Evolutionary conservation across 805 yeast genomes (phyloP).

Genomic region (Zygosaccharomyces pseudorouxii): DNA sequence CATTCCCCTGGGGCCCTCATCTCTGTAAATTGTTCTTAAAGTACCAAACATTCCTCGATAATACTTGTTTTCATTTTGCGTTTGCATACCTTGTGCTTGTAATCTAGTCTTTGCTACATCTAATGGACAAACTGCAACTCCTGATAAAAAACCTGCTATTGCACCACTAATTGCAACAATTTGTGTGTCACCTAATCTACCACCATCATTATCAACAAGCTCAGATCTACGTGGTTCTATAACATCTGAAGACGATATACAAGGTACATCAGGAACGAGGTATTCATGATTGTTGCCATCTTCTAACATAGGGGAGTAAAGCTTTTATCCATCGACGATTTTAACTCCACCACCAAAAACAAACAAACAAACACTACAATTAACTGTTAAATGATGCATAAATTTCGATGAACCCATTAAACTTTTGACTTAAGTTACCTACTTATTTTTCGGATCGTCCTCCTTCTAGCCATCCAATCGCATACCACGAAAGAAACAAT

Average conservation of each 20-base stretch:
- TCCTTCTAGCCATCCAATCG: neutral
- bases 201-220: neutral
- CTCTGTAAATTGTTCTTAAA: constrained; percentile 56
- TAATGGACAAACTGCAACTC: constrained; percentile 86
- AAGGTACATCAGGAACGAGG: constrained; percentile 24
- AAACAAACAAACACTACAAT: neutral
- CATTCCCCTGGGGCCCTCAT: constrained; percentile 79
- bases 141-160: constrained; percentile 86
- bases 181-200: constrained; percentile 40
- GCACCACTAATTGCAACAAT: constrained; percentile 87
- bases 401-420: no score
- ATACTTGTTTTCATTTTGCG: constrained; percentile 30
- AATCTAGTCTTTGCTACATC: constrained; percentile 93
- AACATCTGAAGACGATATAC: constrained; percentile 23
- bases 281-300: constrained; percentile 11
- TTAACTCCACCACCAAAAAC: neutral
- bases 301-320: neutral
- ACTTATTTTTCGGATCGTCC: neutral
- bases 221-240: constrained; percentile 15
- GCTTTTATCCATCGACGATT: neutral
- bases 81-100: constrained; percentile 77
- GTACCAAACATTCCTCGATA: constrained; percentile 63
- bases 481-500: neutral
- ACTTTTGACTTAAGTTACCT: neutral
- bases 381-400: neutral